These are phyloP conservation scores for Eimeria brunetti DNA, from an alignment of 169 alveolate genomes.

Conservation along the genomic window DNA sequence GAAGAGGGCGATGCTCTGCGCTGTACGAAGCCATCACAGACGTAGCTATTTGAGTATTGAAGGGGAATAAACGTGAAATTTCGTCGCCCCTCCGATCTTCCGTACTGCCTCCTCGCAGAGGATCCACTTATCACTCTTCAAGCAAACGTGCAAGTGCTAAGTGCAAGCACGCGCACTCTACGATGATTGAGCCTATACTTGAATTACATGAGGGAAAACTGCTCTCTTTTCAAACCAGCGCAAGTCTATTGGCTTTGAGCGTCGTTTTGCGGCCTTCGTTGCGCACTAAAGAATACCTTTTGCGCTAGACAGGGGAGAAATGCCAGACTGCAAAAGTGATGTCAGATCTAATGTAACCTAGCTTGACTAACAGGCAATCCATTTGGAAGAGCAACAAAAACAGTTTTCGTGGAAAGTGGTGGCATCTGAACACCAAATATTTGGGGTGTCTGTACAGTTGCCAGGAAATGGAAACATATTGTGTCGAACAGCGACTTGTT, in stretches of 20 bases:
- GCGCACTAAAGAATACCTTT: neutral
- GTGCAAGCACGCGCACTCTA: neutral
- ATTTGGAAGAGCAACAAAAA: neutral
- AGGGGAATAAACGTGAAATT: neutral
- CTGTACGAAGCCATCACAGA: neutral
- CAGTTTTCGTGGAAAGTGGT: neutral
- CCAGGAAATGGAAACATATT: conserved; percentile 11
- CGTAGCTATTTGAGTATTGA: neutral
- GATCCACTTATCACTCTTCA: neutral
- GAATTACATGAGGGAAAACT: neutral
- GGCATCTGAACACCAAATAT: neutral
- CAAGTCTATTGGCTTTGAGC: neutral
- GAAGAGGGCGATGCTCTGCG: neutral
- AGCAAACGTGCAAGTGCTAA: neutral
- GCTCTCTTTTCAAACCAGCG: neutral
- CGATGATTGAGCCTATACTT: neutral
- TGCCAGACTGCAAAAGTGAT: neutral
- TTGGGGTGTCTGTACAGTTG: conserved; percentile 63
- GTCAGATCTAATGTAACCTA: neutral
- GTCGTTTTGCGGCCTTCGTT: neutral
- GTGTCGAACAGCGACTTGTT: neutral
- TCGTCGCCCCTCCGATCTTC: neutral
- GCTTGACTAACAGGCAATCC: neutral
- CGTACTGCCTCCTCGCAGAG: neutral
- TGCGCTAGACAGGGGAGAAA: neutral